Percentiles rank a stretch among this genome's conserved stretches.
Evolutionary conservation across 345 rosid genomes (phyloP).

Genomic region (Populus tremula): DNA sequence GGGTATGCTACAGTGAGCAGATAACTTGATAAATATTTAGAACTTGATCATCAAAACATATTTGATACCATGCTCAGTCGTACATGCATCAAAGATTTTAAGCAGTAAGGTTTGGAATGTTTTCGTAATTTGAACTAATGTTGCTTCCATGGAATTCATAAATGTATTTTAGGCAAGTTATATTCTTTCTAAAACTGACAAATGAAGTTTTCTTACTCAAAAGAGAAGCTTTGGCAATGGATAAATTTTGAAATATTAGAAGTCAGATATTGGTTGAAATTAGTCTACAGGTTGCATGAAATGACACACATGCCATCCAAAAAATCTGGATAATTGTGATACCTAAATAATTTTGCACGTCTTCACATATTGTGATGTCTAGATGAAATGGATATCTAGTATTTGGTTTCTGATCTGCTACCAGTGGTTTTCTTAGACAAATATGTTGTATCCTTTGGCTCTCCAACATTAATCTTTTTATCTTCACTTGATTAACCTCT

Average conservation of each 20-base stretch:
- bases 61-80: neutral
- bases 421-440: neutral
- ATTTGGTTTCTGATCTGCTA: neutral
- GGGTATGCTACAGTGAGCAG: constrained; percentile 52
- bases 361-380: neutral
- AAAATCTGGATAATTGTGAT: neutral
- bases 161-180: neutral
- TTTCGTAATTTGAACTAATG: neutral
- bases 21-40: neutral
- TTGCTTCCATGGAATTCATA: neutral
- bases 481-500: neutral
- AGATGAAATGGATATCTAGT: neutral
- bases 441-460: neutral
- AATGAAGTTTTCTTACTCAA: neutral
- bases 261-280: neutral
- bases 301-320: neutral
- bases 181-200: neutral
- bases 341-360: neutral
- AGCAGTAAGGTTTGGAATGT: neutral
- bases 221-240: neutral
- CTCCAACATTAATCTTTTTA: neutral
- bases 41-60: constrained; percentile 1
- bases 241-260: neutral
- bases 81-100: neutral
- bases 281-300: neutral